Conservation (phyloP, 164 flowering plant species). For the Vitis rupestris region DNA sequence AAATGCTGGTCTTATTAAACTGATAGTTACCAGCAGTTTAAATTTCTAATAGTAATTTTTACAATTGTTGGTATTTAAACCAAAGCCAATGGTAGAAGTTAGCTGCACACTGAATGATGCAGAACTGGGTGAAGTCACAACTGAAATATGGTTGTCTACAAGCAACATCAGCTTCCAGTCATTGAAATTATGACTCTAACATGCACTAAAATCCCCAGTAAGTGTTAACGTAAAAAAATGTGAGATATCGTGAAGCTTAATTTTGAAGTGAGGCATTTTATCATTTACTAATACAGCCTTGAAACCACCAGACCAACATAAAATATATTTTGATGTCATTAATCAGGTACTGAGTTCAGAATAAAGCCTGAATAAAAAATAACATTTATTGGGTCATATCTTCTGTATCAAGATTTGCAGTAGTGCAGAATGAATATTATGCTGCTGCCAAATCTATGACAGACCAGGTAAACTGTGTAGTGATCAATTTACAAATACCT, state of each 20-base stretch:
- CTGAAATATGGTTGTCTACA: not conserved
- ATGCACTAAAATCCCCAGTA: not conserved
- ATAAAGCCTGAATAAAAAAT: not conserved
- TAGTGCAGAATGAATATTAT: not conserved
- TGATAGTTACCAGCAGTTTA: not conserved
- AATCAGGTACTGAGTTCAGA: not conserved
- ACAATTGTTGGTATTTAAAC: not conserved
- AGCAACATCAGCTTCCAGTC: not conserved
- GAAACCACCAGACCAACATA: not conserved
- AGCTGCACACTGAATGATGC: not conserved
- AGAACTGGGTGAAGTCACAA: not conserved
- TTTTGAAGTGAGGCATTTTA: not conserved
- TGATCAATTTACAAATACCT: constrained; percentile 20
- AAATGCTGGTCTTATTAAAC: not conserved
- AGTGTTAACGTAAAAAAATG: not conserved
- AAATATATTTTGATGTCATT: not conserved
- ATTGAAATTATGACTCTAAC: not conserved
- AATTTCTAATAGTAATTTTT: not conserved
- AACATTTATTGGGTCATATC: not conserved
- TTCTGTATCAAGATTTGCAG: not conserved
- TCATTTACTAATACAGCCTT: not conserved
- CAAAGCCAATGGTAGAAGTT: not conserved
- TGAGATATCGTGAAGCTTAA: not conserved
- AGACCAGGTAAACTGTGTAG: not conserved
- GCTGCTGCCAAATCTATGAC: not conserved